These are phyloP conservation scores for Acacia pycnantha DNA, from an alignment of 331 rosid species.

Conservation along the genomic window DNA sequence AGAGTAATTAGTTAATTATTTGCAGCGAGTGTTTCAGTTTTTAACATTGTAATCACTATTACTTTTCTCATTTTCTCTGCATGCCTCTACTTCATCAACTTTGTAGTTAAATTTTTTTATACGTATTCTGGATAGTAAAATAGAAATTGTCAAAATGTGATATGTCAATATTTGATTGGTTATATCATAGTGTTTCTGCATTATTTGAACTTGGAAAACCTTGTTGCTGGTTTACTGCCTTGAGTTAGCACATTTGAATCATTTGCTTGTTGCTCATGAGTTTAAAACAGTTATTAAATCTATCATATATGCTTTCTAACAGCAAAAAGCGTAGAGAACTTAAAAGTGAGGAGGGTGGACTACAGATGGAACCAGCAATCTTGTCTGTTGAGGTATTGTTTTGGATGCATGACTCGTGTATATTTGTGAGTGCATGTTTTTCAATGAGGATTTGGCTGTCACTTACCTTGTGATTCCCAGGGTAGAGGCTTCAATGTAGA, in stretches of 20 bases:
- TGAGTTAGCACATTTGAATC: neutral
- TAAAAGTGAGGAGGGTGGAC: slow-evolving; percentile 47
- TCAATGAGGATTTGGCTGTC: neutral
- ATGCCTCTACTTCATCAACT: slow-evolving; percentile 4
- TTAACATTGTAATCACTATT: neutral
- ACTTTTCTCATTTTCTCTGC: slow-evolving; percentile 12
- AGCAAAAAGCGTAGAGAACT: slow-evolving; percentile 67
- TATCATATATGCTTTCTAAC: slow-evolving; percentile 21
- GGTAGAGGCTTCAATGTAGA: slow-evolving; percentile 89
- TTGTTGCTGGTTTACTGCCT: slow-evolving; percentile 3
- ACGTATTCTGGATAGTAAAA: neutral
- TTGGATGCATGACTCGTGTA: slow-evolving; percentile 6
- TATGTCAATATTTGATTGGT: slow-evolving; percentile 2
- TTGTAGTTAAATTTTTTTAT: neutral
- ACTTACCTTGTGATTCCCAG: slow-evolving; percentile 20
- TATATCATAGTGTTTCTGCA: too few species aligned
- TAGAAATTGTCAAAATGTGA: slow-evolving; percentile 1
- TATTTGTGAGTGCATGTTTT: slow-evolving; percentile 15
- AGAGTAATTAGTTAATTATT: neutral
- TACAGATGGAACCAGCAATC: slow-evolving; percentile 70
- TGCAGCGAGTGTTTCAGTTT: neutral
- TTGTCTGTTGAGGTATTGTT: slow-evolving; percentile 83
- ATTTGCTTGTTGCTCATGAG: neutral
- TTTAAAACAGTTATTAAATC: slow-evolving; percentile 17
- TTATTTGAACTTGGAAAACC: neutral